phyloP scores from a whole-genome alignment of 805 yeast species.

The Danielia oregonensis region DNA sequence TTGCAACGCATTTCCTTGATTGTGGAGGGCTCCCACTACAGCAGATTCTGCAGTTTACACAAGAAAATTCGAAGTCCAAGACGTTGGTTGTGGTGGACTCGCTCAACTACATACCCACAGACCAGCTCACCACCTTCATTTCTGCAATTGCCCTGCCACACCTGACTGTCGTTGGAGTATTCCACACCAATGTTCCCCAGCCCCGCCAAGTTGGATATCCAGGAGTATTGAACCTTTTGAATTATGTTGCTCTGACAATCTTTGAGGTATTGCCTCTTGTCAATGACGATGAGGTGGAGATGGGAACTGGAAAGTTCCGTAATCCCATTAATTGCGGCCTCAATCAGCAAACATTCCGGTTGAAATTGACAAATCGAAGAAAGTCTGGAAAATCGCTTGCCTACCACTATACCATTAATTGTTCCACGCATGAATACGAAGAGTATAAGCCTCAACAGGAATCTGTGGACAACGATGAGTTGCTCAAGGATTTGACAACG shows the following conservation, averaged over 20 bases:
- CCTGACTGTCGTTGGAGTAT: constrained; percentile 31
- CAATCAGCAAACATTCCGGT: constrained; percentile 45
- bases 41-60: constrained; percentile 19
- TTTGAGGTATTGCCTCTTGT: constrained; percentile 54
- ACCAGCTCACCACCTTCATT: constrained; percentile 47
- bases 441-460: constrained; percentile 20
- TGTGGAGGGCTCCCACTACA: constrained; percentile 26
- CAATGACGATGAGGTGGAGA: constrained; percentile 48
- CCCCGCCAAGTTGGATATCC: constrained; percentile 52
- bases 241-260: constrained; percentile 72
- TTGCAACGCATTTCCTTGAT: constrained; percentile 46
- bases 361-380: constrained; percentile 63
- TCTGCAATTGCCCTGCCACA: constrained; percentile 40
- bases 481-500: constrained; percentile 76
- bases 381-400: constrained; percentile 78
- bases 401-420: constrained; percentile 53
- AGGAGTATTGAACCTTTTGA: constrained; percentile 44
- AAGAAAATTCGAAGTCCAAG: constrained; percentile 23
- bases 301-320: constrained; percentile 33
- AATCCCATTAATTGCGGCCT: constrained; percentile 44
- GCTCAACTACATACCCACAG: constrained; percentile 52
- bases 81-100: constrained; percentile 62
- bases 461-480: constrained; percentile 43
- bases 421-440: constrained; percentile 40
- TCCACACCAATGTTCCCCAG: constrained; percentile 34